These are phyloP conservation scores for Dipsacomyces acuminosporus DNA, from an alignment of 371 early-diverging fungal species.

Conservation along the genomic window DNA sequence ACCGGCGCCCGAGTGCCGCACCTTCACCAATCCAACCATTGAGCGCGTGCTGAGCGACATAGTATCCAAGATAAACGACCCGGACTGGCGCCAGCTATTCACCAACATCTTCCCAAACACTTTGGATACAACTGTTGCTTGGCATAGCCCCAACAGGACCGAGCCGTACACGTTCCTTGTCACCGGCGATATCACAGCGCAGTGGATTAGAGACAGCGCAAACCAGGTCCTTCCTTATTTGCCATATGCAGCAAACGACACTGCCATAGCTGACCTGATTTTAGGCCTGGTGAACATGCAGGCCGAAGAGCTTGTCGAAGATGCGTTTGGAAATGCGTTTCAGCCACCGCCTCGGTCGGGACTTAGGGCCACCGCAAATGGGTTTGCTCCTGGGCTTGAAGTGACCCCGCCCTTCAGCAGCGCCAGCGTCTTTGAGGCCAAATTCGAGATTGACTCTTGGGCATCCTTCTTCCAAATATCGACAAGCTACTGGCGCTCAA, in stretches of 20 bases:
- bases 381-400: constrained; percentile 9
- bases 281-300: constrained; percentile 39
- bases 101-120: constrained; percentile 47
- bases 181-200: constrained; percentile 65
- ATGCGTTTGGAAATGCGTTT: constrained; percentile 39
- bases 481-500: constrained; percentile 25
- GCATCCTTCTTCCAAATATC: constrained; percentile 37
- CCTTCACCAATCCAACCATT: constrained; percentile 23
- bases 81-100: constrained; percentile 38
- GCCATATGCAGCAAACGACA: constrained; percentile 37
- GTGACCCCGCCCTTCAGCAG: constrained; percentile 25
- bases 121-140: constrained; percentile 56
- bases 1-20: constrained; percentile 29
- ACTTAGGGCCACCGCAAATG: constrained; percentile 13
- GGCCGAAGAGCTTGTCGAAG: constrained; percentile 25
- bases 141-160: constrained; percentile 17
- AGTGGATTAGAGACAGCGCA: constrained; percentile 67
- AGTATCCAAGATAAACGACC: constrained; percentile 20
- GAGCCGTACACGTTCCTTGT: constrained; percentile 55
- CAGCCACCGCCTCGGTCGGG: constrained; percentile 34
- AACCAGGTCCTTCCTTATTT: constrained; percentile 60
- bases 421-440: constrained; percentile 32
- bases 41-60: constrained; percentile 10
- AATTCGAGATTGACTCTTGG: constrained; percentile 42
- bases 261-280: constrained; percentile 13